phyloP scores from a whole-genome alignment of 2,329 filamentous ascomycete species.

The Aciculosporium take region DNA sequence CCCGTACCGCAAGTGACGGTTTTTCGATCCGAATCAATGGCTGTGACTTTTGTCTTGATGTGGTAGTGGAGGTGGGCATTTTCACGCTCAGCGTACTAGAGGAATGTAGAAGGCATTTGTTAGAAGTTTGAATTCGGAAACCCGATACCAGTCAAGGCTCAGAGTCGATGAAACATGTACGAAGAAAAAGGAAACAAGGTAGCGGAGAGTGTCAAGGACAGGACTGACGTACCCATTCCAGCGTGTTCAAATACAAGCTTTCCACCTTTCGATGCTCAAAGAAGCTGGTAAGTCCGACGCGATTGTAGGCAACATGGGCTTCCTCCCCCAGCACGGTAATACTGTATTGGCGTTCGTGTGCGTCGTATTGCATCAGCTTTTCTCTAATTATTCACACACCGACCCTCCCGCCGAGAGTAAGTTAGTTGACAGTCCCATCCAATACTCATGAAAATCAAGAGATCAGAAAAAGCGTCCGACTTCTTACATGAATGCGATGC shows the following conservation, averaged over 20 bases:
- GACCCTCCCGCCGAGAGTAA: no score
- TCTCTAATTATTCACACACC: conserved; percentile 39
- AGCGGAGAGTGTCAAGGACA: not conserved
- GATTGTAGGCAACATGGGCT: conserved; percentile 76
- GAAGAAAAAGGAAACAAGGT: not conserved
- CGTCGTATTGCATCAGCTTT: conserved; percentile 76
- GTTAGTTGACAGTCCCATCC: not conserved
- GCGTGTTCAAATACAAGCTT: conserved; percentile 74
- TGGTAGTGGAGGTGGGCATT: conserved; percentile 59
- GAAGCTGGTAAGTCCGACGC: conserved; percentile 77
- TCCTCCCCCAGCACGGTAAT: conserved; percentile 82
- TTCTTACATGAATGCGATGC: conserved; percentile 71
- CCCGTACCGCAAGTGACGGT: conserved; percentile 57
- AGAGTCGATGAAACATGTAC: not conserved
- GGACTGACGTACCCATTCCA: conserved; percentile 59
- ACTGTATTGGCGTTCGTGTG: conserved; percentile 59
- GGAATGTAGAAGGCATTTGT: not conserved
- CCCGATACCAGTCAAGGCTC: not conserved
- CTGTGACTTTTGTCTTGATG: conserved; percentile 56
- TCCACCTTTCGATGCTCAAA: conserved; percentile 77
- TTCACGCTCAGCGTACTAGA: conserved; percentile 50
- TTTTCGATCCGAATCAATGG: conserved; percentile 49
- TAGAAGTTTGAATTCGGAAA: not conserved
- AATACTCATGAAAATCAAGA: not conserved
- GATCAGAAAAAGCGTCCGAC: not conserved